Conservation (phyloP, 192 early-diverging fungal genomes). For the Allomyces javanicus region DNA sequence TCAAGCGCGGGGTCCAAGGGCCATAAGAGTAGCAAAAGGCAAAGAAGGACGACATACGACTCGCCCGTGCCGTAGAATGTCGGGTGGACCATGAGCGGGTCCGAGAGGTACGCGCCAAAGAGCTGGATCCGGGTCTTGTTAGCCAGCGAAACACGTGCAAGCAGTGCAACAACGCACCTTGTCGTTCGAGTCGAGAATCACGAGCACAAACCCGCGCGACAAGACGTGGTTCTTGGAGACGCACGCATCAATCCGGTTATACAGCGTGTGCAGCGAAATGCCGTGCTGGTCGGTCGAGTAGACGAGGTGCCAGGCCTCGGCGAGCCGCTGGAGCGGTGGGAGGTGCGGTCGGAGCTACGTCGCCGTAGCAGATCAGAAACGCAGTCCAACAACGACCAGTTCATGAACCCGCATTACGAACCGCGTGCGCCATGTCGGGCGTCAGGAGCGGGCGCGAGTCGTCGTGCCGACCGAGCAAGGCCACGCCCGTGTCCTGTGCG, state of each 20-base stretch:
- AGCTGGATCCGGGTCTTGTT: neutral
- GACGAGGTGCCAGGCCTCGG: slow-evolving; percentile 16
- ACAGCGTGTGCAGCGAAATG: slow-evolving; percentile 25
- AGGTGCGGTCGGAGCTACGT: slow-evolving; percentile 18
- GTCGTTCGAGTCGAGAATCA: neutral
- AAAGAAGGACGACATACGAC: neutral
- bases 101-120: neutral
- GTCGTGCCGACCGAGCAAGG: no score
- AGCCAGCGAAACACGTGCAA: neutral
- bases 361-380: neutral
- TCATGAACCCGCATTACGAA: no score
- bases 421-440: no score
- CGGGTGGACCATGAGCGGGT: neutral
- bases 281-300: slow-evolving; percentile 37
- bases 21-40: no score
- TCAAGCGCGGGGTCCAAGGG: no score
- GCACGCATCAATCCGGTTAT: neutral
- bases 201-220: neutral
- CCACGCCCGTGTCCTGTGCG: no score
- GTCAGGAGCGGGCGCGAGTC: no score
- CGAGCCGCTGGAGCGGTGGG: slow-evolving; percentile 21
- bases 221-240: neutral
- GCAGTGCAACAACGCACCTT: neutral
- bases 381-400: no score
- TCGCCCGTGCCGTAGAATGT: neutral